These are phyloP conservation scores for Lenwebbia sp. DNA, from an alignment of 345 rosid genomes.

Conservation along the genomic window DNA sequence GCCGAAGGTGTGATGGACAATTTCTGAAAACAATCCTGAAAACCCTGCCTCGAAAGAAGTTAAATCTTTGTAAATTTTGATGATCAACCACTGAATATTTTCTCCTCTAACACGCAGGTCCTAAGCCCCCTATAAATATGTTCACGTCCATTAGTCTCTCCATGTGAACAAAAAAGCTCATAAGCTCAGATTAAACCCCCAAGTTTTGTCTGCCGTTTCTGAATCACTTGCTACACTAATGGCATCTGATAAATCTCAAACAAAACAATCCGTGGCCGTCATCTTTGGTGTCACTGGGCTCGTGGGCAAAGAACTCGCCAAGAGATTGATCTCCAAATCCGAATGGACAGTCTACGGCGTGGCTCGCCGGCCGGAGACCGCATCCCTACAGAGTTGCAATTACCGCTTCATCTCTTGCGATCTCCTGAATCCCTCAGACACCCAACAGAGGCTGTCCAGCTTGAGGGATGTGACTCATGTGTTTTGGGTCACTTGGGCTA, in stretches of 20 bases:
- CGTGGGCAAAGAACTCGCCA: constrained; percentile 69
- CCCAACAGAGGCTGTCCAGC: constrained; percentile 27
- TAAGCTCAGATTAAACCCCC: neutral
- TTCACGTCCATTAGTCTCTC: neutral
- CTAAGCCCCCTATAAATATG: neutral
- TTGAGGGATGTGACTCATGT: constrained; percentile 53
- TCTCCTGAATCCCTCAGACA: constrained; percentile 45
- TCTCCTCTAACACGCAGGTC: neutral
- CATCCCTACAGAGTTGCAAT: constrained; percentile 18
- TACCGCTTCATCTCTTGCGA: constrained; percentile 76
- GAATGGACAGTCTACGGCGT: constrained; percentile 81
- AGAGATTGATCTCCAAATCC: constrained; percentile 29
- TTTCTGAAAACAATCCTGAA: neutral
- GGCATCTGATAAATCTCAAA: neutral
- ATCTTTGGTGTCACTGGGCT: constrained; percentile 86
- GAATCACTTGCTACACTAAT: neutral
- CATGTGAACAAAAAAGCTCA: neutral
- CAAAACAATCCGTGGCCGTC: constrained; percentile 32
- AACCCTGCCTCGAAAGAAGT: constrained; percentile 1
- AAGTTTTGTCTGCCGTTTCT: neutral
- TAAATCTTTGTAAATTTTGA: neutral
- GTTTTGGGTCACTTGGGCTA: constrained; percentile 89
- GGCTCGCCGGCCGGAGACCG: constrained; percentile 47
- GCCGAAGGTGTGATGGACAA: neutral
- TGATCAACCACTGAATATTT: no score